phyloP scores from a whole-genome alignment of 148 eudicot species.

The Diospyros kaki region DNA sequence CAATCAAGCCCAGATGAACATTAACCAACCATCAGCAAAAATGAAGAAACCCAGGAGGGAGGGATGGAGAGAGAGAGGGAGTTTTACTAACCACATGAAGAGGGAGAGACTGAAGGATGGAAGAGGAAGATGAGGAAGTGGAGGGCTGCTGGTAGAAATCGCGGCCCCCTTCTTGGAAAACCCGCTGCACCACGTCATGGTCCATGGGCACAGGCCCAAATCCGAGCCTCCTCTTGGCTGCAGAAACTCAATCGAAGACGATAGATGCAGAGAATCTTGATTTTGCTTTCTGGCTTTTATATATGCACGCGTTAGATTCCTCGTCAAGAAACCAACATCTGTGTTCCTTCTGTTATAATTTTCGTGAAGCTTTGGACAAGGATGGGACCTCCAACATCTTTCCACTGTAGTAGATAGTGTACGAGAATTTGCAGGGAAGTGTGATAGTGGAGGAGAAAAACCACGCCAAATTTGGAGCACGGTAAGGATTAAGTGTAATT shows the following conservation, averaged over 20 bases:
- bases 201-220: conserved; percentile 42
- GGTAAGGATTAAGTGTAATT: too few species aligned
- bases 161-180: conserved; percentile 81
- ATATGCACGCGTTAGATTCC: background rate
- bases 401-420: too few species aligned
- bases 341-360: background rate
- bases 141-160: conserved; percentile 79
- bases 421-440: too few species aligned
- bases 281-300: conserved; percentile 16
- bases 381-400: background rate
- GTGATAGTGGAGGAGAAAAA: too few species aligned
- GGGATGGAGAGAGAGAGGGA: background rate
- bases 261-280: conserved; percentile 9
- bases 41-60: conserved; percentile 9
- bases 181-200: conserved; percentile 81
- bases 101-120: conserved; percentile 96
- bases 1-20: too few species aligned
- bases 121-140: conserved; percentile 71
- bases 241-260: conserved; percentile 3
- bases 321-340: background rate
- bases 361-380: background rate
- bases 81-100: conserved; percentile 71
- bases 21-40: background rate
- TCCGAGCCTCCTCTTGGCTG: conserved; percentile 1
- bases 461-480: too few species aligned